Conservation (phyloP, 108 stramenopile species). For the Cylindrotheca closterium region DNA sequence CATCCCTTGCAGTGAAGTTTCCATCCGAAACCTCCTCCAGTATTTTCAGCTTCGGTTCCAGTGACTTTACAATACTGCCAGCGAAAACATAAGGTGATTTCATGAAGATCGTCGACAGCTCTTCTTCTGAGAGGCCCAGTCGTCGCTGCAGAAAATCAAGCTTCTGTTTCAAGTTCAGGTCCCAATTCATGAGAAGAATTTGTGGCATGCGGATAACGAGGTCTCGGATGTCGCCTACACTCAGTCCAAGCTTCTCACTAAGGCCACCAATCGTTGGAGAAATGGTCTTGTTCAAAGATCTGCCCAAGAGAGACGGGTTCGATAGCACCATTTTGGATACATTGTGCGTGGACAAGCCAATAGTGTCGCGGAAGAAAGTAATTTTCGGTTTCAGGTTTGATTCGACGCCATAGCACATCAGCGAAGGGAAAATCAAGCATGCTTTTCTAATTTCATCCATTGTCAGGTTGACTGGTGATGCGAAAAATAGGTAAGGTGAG, state of each 20-base stretch:
- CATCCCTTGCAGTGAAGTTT: constrained; percentile 4
- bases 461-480: constrained; percentile 34
- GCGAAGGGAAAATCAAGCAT: constrained; percentile 40
- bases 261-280: constrained; percentile 35
- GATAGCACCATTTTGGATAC: constrained; percentile 32
- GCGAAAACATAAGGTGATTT: constrained; percentile 41
- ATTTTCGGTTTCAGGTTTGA: constrained; percentile 47
- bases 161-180: constrained; percentile 45
- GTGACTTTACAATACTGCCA: constrained; percentile 40
- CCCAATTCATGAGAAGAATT: constrained; percentile 36
- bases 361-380: constrained; percentile 34
- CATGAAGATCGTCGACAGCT: constrained; percentile 34
- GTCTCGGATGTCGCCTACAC: constrained; percentile 32
- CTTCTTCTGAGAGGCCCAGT: constrained; percentile 19
- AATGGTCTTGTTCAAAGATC: constrained; percentile 45
- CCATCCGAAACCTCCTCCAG: constrained; percentile 15
- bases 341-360: constrained; percentile 19
- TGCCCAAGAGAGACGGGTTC: constrained; percentile 42
- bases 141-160: constrained; percentile 26
- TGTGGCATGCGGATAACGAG: constrained; percentile 36
- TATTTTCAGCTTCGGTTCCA: constrained; percentile 38
- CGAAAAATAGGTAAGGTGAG: not conserved
- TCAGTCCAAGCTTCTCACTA: constrained; percentile 31
- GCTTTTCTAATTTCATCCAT: constrained; percentile 24
- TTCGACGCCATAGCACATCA: constrained; percentile 46